phyloP scores from a whole-genome alignment of 2,329 filamentous ascomycete species.

The Ceratocystis diversiconidia region DNA sequence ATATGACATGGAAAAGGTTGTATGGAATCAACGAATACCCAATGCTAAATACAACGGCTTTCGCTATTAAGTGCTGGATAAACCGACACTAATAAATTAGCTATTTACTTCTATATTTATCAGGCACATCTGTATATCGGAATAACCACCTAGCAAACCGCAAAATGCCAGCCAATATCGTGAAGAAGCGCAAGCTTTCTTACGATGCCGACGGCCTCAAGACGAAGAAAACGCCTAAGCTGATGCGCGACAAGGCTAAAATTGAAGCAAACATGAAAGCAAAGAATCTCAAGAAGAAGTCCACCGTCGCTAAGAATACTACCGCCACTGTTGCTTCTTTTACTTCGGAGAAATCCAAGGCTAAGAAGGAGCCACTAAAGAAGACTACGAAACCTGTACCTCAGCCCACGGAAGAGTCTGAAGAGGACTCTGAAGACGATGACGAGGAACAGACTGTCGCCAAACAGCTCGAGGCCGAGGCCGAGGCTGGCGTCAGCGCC shows the following conservation, averaged over 20 bases:
- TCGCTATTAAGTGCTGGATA: not conserved
- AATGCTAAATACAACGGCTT: not conserved
- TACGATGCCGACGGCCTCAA: conserved; percentile 11
- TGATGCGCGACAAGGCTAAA: conserved; percentile 13
- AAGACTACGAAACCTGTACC: conserved; percentile 6
- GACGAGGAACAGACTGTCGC: not conserved
- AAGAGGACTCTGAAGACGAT: conserved; percentile 6
- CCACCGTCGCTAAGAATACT: not conserved
- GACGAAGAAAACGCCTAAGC: conserved; percentile 7
- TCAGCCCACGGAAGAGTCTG: conserved; percentile 1
- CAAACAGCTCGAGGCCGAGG: not conserved
- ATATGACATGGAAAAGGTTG: not conserved
- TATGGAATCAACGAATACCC: not conserved
- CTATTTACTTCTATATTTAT: not conserved
- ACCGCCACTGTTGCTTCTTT: not conserved
- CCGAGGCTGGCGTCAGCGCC: conserved; percentile 1
- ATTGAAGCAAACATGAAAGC: conserved; percentile 11
- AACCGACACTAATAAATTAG: not conserved
- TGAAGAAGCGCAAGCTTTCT: conserved; percentile 17
- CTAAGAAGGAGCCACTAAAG: not conserved
- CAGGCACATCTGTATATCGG: not conserved
- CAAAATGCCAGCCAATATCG: conserved; percentile 8
- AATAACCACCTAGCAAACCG: not conserved
- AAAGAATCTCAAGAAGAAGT: conserved; percentile 10
- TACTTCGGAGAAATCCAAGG: not conserved